phyloP scores from a whole-genome alignment of 2,329 filamentous ascomycete species.

The Aspergillus eucalypticola region DNA sequence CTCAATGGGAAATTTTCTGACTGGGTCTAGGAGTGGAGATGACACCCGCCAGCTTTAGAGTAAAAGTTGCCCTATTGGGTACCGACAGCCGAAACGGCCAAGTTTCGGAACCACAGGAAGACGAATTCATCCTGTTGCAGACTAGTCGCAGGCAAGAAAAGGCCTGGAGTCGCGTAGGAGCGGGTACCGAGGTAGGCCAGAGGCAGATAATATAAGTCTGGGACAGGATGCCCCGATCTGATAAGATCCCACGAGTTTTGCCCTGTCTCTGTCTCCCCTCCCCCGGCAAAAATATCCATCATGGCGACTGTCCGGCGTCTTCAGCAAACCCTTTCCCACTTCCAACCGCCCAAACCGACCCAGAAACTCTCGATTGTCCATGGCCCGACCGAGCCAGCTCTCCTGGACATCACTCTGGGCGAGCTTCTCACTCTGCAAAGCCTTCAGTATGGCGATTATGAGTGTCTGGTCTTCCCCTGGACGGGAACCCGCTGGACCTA shows the following conservation, averaged over 20 bases:
- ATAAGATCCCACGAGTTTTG: conserved; percentile 5
- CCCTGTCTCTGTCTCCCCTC: neutral
- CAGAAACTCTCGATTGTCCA: conserved; percentile 59
- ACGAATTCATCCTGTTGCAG: neutral
- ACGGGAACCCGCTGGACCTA: conserved; percentile 74
- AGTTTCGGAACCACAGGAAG: neutral
- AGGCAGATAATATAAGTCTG: neutral
- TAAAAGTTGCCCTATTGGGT: neutral
- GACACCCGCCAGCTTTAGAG: neutral
- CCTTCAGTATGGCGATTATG: conserved; percentile 62
- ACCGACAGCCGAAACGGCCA: neutral
- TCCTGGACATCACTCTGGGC: conserved; percentile 70
- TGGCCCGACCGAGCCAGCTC: conserved; percentile 67
- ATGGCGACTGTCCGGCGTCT: conserved; percentile 34
- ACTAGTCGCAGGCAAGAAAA: neutral
- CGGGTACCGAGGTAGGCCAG: neutral
- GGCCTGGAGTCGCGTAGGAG: neutral
- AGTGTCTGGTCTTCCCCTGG: conserved; percentile 74
- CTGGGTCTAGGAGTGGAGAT: neutral
- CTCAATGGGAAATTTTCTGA: neutral
- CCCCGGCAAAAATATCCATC: neutral
- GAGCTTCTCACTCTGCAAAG: conserved; percentile 72
- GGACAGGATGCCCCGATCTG: neutral
- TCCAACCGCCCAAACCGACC: conserved; percentile 20
- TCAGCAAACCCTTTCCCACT: conserved; percentile 34